phyloP scores from a whole-genome alignment of 1,139 yeast species.

The Geotrichum cucujoidarum region DNA sequence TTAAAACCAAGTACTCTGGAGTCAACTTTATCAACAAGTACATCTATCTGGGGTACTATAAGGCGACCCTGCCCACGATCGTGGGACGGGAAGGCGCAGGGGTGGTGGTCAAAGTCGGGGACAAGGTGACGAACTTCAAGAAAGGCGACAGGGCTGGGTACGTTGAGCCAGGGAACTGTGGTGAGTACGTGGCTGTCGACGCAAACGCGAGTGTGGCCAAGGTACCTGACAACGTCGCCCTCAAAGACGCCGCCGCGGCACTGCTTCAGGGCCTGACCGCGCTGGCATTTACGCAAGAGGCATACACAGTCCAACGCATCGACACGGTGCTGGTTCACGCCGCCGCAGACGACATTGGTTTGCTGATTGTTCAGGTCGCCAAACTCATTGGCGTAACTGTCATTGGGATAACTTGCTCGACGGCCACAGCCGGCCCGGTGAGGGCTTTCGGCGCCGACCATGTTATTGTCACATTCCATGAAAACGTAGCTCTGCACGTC shows the following conservation, averaged over 20 bases:
- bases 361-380: slow-evolving; percentile 59
- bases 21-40: slow-evolving; percentile 79
- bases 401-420: slow-evolving; percentile 77
- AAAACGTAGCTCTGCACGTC: slow-evolving; percentile 54
- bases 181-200: slow-evolving; percentile 53
- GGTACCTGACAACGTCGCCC: slow-evolving; percentile 46
- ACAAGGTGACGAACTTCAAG: slow-evolving; percentile 48
- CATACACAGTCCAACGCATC: slow-evolving; percentile 59
- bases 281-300: slow-evolving; percentile 58
- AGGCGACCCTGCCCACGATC: slow-evolving; percentile 51
- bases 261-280: slow-evolving; percentile 77
- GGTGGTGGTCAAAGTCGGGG: slow-evolving; percentile 62
- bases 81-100: slow-evolving; percentile 86
- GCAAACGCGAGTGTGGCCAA: slow-evolving; percentile 39
- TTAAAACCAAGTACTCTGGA: slow-evolving; percentile 72
- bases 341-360: slow-evolving; percentile 93
- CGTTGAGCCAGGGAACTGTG: slow-evolving; percentile 49
- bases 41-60: slow-evolving; percentile 73
- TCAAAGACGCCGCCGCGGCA: slow-evolving; percentile 54
- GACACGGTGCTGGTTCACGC: slow-evolving; percentile 79
- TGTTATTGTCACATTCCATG: slow-evolving; percentile 56
- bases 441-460: slow-evolving; percentile 70
- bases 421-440: slow-evolving; percentile 49
- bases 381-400: slow-evolving; percentile 64
- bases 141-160: slow-evolving; percentile 75